A percentile compares a stretch with the other conserved stretches of the same genome.
These are phyloP conservation scores for Stemphylium beticola DNA, from an alignment of 2,329 filamentous ascomycete genomes.

Conservation along the genomic window DNA sequence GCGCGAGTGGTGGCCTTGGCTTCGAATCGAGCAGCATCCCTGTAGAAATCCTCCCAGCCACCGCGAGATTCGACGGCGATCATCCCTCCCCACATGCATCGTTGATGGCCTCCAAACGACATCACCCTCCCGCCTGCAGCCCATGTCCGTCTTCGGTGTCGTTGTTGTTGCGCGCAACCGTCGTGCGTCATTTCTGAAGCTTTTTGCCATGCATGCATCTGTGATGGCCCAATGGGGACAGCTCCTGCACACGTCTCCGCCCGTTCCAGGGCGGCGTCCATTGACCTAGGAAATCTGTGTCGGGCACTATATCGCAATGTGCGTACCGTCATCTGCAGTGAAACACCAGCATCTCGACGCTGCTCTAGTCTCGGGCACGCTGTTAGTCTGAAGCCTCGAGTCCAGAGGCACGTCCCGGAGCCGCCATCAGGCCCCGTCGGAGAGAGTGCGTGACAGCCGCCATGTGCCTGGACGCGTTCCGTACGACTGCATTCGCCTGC, in stretches of 20 bases:
- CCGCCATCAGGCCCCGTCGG: constrained; percentile 16
- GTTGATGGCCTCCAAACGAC: constrained; percentile 23
- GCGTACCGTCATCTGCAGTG: constrained; percentile 31
- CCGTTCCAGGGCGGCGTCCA: constrained; percentile 2
- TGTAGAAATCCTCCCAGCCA: constrained; percentile 40
- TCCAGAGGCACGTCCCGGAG: constrained; percentile 27
- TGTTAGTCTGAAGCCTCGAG: constrained; percentile 30
- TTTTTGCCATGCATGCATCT: not conserved
- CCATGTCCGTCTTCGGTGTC: constrained; percentile 15
- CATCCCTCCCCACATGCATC: constrained; percentile 29
- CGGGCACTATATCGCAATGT: not conserved
- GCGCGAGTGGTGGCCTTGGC: constrained; percentile 27
- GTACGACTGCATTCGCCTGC: constrained; percentile 29
- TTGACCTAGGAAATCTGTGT: not conserved
- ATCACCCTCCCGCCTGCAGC: constrained; percentile 18
- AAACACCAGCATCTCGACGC: constrained; percentile 31
- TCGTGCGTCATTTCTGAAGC: constrained; percentile 3
- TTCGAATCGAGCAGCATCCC: constrained; percentile 13
- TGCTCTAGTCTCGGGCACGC: constrained; percentile 24
- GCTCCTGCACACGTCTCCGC: constrained; percentile 3
- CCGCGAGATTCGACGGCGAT: constrained; percentile 38
- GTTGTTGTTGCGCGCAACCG: constrained; percentile 15
- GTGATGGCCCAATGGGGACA: constrained; percentile 1
- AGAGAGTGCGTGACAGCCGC: constrained; percentile 32
- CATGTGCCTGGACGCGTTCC: constrained; percentile 40